phyloP scores from a whole-genome alignment of 768 basidiomycete genomes.

The Lactarius akahatsu region DNA sequence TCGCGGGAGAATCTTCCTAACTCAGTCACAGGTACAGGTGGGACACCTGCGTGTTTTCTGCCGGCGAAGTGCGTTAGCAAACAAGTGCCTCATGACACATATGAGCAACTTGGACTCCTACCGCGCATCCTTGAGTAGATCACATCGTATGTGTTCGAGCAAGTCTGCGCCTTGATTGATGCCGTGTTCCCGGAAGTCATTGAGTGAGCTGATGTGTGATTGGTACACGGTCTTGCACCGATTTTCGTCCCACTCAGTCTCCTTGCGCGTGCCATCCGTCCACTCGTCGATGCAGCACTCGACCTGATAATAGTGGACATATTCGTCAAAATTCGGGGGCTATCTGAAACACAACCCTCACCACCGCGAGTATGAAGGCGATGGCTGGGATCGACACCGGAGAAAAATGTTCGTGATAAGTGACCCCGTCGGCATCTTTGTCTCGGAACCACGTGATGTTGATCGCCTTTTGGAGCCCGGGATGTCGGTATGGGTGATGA shows the following conservation, averaged over 20 bases:
- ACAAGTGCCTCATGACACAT: not conserved
- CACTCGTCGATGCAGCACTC: conserved; percentile 21
- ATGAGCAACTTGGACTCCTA: not conserved
- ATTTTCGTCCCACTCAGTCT: not conserved
- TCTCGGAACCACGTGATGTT: conserved; percentile 14
- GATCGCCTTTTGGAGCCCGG: conserved; percentile 16
- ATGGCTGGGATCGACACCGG: conserved; percentile 7
- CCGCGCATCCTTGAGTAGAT: conserved; percentile 8
- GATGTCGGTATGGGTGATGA: conserved; percentile 12
- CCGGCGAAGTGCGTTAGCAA: not conserved
- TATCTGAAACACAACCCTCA: not conserved
- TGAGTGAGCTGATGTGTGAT: conserved; percentile 6
- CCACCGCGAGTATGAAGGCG: conserved; percentile 16
- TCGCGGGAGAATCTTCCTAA: not conserved
- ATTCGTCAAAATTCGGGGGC: not conserved
- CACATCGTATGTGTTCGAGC: conserved; percentile 5
- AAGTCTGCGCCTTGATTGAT: not conserved
- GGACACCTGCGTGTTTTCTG: conserved; percentile 4
- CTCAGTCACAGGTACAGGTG: not conserved
- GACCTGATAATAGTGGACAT: not conserved
- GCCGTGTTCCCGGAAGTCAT: not conserved
- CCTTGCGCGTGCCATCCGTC: not conserved
- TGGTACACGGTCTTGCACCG: not conserved
- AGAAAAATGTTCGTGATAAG: conserved; percentile 8
- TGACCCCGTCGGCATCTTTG: not conserved